phyloP scores from a whole-genome alignment of 108 stramenopile species.

The Fragilaria radians region DNA sequence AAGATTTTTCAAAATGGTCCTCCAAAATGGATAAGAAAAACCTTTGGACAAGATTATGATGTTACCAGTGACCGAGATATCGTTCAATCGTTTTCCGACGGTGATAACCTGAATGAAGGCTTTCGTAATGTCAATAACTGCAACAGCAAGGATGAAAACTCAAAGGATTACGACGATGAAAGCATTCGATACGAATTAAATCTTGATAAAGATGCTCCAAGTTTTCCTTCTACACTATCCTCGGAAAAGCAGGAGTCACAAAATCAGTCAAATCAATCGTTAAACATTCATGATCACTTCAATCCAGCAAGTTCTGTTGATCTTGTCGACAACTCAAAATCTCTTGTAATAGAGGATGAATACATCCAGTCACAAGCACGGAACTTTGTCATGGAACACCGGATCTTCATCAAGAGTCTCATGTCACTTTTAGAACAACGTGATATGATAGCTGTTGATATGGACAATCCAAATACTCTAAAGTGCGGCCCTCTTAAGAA shows the following conservation, averaged over 20 bases:
- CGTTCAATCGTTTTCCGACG: background rate
- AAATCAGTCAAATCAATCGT: background rate
- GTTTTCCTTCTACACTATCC: background rate
- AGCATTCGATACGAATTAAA: background rate
- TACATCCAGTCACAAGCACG: slow-evolving; percentile 9
- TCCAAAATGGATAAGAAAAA: background rate
- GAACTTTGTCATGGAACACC: slow-evolving; percentile 69
- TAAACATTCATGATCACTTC: background rate
- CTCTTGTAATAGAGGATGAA: background rate
- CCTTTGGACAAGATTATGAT: background rate
- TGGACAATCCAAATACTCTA: slow-evolving; percentile 54
- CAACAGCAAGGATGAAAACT: too few relatives aligned
- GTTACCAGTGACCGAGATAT: background rate
- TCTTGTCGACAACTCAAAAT: background rate
- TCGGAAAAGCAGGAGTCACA: background rate
- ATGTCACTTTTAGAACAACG: slow-evolving; percentile 56
- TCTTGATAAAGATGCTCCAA: background rate
- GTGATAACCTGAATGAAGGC: too few relatives aligned
- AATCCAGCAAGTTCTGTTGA: background rate
- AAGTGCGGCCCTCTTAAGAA: slow-evolving; percentile 71
- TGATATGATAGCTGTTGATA: slow-evolving; percentile 47
- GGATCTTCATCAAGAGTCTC: slow-evolving; percentile 66
- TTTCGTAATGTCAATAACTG: too few relatives aligned
- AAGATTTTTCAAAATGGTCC: background rate
- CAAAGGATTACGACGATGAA: background rate